These are phyloP conservation scores for Eimeria sp. DNA, from an alignment of 169 alveolate genomes.

Conservation along the genomic window DNA sequence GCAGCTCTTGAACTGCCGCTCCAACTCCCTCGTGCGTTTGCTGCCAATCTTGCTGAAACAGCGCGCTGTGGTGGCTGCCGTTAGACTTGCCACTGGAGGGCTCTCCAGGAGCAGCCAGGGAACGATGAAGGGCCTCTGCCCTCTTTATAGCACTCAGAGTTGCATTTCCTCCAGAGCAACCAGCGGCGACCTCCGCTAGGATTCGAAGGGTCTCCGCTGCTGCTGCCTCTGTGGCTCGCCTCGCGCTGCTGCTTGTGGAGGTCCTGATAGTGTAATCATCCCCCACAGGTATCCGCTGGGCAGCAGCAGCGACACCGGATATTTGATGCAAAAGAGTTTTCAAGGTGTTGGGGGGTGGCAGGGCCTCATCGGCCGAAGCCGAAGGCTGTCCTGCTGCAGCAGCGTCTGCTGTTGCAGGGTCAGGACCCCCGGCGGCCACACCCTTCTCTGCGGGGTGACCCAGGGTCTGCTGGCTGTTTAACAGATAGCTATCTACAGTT, in stretches of 20 bases:
- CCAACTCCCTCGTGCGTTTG: constrained; percentile 39
- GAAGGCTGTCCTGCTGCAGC: background rate
- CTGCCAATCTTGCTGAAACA: constrained; percentile 24
- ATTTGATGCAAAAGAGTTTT: constrained; percentile 18
- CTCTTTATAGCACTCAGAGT: background rate
- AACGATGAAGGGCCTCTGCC: constrained; percentile 22
- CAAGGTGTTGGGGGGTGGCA: constrained; percentile 20
- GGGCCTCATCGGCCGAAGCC: background rate
- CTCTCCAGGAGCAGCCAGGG: background rate
- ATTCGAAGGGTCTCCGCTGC: constrained; percentile 67
- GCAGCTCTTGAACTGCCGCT: constrained; percentile 20
- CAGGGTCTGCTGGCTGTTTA: constrained; percentile 3
- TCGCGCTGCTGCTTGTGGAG: constrained; percentile 32
- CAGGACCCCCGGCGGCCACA: background rate
- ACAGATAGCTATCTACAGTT: constrained; percentile 13
- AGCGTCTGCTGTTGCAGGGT: background rate
- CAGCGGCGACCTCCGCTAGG: constrained; percentile 7
- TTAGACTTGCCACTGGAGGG: background rate
- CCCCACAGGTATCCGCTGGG: constrained; percentile 59
- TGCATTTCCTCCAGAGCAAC: background rate
- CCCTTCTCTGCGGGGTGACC: background rate
- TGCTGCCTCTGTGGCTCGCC: constrained; percentile 46
- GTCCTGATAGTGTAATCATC: constrained; percentile 68
- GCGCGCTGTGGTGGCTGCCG: constrained; percentile 9
- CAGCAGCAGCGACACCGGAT: constrained; percentile 49